Percentiles rank a stretch among this genome's conserved stretches.
Conservation (phyloP, 148 eudicot genomes). For the Rheum nobile region DNA sequence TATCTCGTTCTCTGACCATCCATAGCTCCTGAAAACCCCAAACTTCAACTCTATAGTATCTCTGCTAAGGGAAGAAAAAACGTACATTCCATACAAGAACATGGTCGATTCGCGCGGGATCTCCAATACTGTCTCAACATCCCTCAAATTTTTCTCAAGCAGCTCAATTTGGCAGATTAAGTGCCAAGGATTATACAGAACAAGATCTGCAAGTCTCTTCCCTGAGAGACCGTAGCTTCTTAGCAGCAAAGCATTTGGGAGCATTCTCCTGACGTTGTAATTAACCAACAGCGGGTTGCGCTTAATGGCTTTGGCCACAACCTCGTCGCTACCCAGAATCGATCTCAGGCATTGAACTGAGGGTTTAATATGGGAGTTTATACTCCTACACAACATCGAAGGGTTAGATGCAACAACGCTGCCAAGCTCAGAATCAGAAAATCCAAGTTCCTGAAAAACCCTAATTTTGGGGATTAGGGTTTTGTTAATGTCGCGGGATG, state of each 20-base stretch:
- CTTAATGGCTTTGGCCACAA: constrained; percentile 11
- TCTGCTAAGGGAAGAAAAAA: constrained; percentile 1
- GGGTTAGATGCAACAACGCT: background rate
- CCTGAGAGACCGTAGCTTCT: constrained; percentile 6
- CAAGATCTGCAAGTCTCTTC: background rate
- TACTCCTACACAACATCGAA: background rate
- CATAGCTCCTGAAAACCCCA: constrained; percentile 14
- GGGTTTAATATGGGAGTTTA: background rate
- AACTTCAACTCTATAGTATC: constrained; percentile 7
- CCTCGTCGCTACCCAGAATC: constrained; percentile 12
- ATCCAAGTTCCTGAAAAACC: constrained; percentile 11
- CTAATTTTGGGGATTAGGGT: constrained; percentile 19
- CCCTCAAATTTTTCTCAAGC: constrained; percentile 4
- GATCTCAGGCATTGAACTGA: background rate
- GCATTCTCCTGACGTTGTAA: background rate
- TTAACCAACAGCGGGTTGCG: background rate
- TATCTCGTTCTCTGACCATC: constrained; percentile 13
- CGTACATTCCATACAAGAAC: constrained; percentile 9
- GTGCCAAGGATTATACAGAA: constrained; percentile 8
- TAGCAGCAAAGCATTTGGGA: constrained; percentile 7
- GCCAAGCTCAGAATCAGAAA: constrained; percentile 9
- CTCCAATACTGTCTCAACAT: constrained; percentile 9
- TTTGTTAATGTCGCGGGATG: constrained; percentile 7
- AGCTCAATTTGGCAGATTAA: background rate
- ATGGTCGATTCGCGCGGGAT: constrained; percentile 3